Evolutionary conservation across 805 yeast genomes (phyloP).

Genomic region (Candida succiphila): DNA sequence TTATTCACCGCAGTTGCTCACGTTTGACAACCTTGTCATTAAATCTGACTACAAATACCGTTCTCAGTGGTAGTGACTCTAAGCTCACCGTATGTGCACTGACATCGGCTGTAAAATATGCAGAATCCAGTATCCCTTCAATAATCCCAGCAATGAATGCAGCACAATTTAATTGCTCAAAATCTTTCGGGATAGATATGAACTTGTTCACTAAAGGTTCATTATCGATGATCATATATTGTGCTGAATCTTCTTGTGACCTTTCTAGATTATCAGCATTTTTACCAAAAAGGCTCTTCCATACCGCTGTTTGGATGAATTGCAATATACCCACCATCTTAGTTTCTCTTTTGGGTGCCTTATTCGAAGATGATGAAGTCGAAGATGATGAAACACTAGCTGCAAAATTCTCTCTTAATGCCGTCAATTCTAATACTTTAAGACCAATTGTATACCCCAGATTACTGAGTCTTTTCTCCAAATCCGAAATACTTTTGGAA

Average conservation of each 20-base stretch:
- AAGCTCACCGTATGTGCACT: slow-evolving; percentile 74
- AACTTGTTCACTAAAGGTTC: slow-evolving; percentile 62
- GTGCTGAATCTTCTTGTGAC: slow-evolving; percentile 49
- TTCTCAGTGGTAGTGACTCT: slow-evolving; percentile 48
- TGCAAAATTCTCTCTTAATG: slow-evolving; percentile 51
- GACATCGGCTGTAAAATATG: slow-evolving; percentile 65
- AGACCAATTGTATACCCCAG: slow-evolving; percentile 75
- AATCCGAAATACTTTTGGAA: slow-evolving; percentile 59
- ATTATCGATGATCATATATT: slow-evolving; percentile 72
- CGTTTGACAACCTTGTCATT: slow-evolving; percentile 46
- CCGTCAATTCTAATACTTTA: slow-evolving; percentile 57
- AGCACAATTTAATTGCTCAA: slow-evolving; percentile 66
- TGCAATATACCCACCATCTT: slow-evolving; percentile 67
- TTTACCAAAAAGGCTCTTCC: slow-evolving; percentile 70
- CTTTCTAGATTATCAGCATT: slow-evolving; percentile 40
- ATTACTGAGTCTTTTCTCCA: slow-evolving; percentile 50
- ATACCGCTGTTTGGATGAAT: slow-evolving; percentile 61
- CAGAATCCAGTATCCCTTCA: slow-evolving; percentile 70
- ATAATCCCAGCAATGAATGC: slow-evolving; percentile 81
- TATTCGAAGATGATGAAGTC: slow-evolving; percentile 55
- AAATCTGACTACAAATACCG: slow-evolving; percentile 70
- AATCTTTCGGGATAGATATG: slow-evolving; percentile 71
- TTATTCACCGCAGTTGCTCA: slow-evolving; percentile 30
- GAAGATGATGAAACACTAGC: slow-evolving; percentile 32
- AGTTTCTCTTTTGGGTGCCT: slow-evolving; percentile 59